These are phyloP conservation scores for Fusarium ramigenum DNA, from an alignment of 2,329 filamentous ascomycete species.

Conservation along the genomic window DNA sequence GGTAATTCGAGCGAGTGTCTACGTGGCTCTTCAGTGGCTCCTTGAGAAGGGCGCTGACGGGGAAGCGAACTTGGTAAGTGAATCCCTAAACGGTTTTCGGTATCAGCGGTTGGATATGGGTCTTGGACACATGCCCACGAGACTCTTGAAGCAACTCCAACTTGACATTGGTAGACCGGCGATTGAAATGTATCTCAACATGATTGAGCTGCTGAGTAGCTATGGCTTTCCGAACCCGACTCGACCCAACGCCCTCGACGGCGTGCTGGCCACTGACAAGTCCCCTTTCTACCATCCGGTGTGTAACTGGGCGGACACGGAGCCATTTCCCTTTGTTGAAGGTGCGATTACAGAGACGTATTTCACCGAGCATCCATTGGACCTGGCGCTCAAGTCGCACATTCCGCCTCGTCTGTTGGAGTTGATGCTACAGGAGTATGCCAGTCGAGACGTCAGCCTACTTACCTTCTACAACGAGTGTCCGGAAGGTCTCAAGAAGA, in stretches of 20 bases:
- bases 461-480: background rate
- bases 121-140: background rate
- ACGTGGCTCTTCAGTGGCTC: slow-evolving; percentile 2
- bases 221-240: background rate
- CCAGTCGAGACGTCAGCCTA: background rate
- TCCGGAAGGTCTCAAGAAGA: background rate
- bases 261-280: background rate
- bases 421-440: background rate
- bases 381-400: slow-evolving; percentile 1
- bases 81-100: background rate
- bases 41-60: slow-evolving; percentile 1
- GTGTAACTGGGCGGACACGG: background rate
- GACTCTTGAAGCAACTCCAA: background rate
- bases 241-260: background rate
- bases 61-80: background rate
- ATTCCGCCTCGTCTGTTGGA: slow-evolving; percentile 4
- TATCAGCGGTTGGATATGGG: background rate
- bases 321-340: background rate
- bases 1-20: background rate
- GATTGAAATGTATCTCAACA: background rate
- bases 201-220: background rate
- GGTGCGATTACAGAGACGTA: background rate
- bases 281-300: background rate
- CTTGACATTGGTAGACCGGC: background rate
- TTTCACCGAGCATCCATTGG: background rate